A percentile compares a stretch with the other conserved stretches of the same genome.
These are phyloP conservation scores for Solanum chmielewskii DNA, from an alignment of 257 asterid genomes.

Conservation along the genomic window DNA sequence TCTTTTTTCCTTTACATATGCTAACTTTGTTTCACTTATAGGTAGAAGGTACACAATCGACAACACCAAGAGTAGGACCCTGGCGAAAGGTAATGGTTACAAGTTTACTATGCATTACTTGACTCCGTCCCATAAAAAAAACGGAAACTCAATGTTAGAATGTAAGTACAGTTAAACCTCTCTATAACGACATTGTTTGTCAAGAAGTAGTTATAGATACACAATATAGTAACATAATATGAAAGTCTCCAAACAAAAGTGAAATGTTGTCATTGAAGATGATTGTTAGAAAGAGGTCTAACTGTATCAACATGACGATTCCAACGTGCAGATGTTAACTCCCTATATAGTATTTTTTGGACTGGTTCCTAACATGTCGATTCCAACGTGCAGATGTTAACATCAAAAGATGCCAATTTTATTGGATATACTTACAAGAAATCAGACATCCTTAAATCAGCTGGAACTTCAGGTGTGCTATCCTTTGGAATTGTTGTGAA, in stretches of 20 bases:
- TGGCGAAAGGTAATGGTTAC: slow-evolving; percentile 78
- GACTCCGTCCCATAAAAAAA: not conserved
- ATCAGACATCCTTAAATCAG: slow-evolving; percentile 72
- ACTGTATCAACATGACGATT: not conserved
- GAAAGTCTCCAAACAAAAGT: not conserved
- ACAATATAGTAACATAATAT: not conserved
- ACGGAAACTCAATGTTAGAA: not conserved
- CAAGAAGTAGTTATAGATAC: not conserved
- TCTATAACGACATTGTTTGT: not conserved
- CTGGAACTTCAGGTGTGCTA: slow-evolving; percentile 58
- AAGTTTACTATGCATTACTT: not conserved
- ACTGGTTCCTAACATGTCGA: not conserved
- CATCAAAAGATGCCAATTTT: slow-evolving; percentile 88
- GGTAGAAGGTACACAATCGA: slow-evolving; percentile 62
- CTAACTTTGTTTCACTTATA: slow-evolving; percentile 5
- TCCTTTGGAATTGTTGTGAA: not conserved
- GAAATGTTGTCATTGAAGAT: not conserved
- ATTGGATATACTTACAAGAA: slow-evolving; percentile 96
- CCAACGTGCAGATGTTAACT: no score
- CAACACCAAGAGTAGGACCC: slow-evolving; percentile 78
- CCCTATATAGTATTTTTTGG: not conserved
- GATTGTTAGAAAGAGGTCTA: not conserved
- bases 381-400: slow-evolving; percentile 59
- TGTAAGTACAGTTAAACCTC: not conserved
- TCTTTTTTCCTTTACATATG: not conserved